Evolutionary conservation across 2,329 filamentous ascomycete genomes (phyloP).

Genomic region (Hirsutella thompsonii): DNA sequence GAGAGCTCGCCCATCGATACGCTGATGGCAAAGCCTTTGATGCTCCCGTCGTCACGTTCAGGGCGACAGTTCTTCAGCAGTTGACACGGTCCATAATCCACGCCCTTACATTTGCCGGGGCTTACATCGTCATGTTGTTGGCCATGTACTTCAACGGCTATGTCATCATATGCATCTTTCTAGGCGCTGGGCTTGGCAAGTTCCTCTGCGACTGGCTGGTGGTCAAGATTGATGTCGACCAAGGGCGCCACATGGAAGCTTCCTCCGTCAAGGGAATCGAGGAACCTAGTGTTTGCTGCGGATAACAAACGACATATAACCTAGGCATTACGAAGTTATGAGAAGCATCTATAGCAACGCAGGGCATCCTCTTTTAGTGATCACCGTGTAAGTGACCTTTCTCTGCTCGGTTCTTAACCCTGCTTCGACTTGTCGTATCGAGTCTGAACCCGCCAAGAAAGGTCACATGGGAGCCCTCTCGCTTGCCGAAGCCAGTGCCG

Average conservation of each 20-base stretch:
- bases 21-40: constrained; percentile 11
- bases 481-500: no score
- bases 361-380: no score
- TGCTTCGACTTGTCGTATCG: no score
- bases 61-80: constrained; percentile 53
- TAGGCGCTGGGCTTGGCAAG: constrained; percentile 37
- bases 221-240: constrained; percentile 23
- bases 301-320: no score
- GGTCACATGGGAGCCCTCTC: no score
- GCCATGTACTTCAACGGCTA: constrained; percentile 55
- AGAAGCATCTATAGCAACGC: no score
- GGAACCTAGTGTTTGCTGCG: constrained; percentile 34
- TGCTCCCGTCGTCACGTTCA: constrained; percentile 20
- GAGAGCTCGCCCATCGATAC: constrained; percentile 10
- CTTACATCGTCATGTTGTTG: constrained; percentile 64
- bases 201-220: constrained; percentile 42
- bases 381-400: no score
- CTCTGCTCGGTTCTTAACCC: no score
- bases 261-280: constrained; percentile 22
- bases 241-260: constrained; percentile 8
- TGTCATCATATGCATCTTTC: constrained; percentile 65
- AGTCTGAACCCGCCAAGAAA: no score
- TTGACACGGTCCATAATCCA: constrained; percentile 52
- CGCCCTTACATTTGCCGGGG: constrained; percentile 57
- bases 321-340: no score